phyloP scores from a whole-genome alignment of 768 basidiomycete species.

The Suillus hirtellus region DNA sequence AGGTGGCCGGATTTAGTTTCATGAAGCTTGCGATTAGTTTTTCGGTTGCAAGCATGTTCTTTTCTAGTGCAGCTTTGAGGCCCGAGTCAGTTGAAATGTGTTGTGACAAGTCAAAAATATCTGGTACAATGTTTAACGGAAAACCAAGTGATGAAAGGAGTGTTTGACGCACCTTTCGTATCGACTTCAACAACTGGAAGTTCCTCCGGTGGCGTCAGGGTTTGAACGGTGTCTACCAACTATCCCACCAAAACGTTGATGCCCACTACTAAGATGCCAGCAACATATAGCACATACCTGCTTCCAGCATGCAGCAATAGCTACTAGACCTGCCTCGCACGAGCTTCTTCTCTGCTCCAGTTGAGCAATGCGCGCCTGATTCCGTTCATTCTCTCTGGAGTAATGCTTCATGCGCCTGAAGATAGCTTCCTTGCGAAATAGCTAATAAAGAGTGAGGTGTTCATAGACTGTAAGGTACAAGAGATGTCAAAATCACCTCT shows the following conservation, averaged over 20 bases:
- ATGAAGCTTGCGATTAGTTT: constrained; percentile 60
- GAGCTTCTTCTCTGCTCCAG: constrained; percentile 65
- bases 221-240: constrained; percentile 68
- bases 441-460: constrained; percentile 40
- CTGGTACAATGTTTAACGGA: constrained; percentile 18
- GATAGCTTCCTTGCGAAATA: constrained; percentile 86
- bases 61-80: constrained; percentile 46
- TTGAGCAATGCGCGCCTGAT: constrained; percentile 57
- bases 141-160: background rate
- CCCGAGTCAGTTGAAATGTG: constrained; percentile 31
- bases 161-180: constrained; percentile 38
- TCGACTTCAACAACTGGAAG: constrained; percentile 43
- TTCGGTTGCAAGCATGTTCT: constrained; percentile 58
- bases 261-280: constrained; percentile 6
- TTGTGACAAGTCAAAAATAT: constrained; percentile 33
- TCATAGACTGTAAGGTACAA: background rate
- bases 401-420: constrained; percentile 85
- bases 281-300: constrained; percentile 49
- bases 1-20: constrained; percentile 32
- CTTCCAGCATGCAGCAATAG: constrained; percentile 78
- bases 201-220: constrained; percentile 55
- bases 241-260: constrained; percentile 29
- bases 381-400: constrained; percentile 70
- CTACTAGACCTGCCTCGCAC: constrained; percentile 70
- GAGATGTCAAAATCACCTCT: constrained; percentile 49